These are phyloP conservation scores for Sedum album DNA, from an alignment of 164 flowering plant genomes.

Conservation along the genomic window DNA sequence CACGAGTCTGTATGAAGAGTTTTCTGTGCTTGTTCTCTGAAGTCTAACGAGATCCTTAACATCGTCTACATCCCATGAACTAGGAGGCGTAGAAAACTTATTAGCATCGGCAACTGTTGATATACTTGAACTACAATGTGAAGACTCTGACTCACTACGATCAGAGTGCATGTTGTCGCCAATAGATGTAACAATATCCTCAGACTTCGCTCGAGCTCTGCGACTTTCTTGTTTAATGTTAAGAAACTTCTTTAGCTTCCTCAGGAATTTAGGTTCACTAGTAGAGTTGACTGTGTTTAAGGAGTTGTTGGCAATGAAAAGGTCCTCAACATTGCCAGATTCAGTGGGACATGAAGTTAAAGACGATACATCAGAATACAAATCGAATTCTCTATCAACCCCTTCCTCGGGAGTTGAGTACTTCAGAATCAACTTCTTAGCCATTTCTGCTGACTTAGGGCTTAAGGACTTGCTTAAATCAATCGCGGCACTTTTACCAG, in stretches of 20 bases:
- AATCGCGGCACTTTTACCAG: constrained; percentile 67
- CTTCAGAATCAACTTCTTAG: constrained; percentile 77
- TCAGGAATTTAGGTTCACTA: constrained; percentile 36
- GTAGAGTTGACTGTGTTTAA: constrained; percentile 18
- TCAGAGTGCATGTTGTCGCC: not conserved
- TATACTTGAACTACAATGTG: constrained; percentile 1
- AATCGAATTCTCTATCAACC: constrained; percentile 30
- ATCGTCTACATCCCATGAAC: not conserved
- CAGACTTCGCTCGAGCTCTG: not conserved
- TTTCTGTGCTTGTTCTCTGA: not conserved
- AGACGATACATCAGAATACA: constrained; percentile 61
- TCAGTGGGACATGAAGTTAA: constrained; percentile 48
- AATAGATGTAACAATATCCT: not conserved
- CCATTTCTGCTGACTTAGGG: constrained; percentile 75
- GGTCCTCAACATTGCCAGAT: constrained; percentile 47
- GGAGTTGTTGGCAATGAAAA: constrained; percentile 22
- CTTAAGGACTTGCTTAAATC: constrained; percentile 74
- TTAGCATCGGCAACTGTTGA: not conserved
- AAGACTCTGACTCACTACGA: not conserved
- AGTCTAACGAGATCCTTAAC: not conserved
- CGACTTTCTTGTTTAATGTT: constrained; percentile 33
- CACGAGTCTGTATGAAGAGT: not conserved
- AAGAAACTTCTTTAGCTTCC: constrained; percentile 49
- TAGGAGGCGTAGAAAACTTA: not conserved
- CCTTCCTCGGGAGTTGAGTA: constrained; percentile 55